phyloP scores from a whole-genome alignment of 2,329 filamentous ascomycete genomes.

The Polychaeton citri region DNA sequence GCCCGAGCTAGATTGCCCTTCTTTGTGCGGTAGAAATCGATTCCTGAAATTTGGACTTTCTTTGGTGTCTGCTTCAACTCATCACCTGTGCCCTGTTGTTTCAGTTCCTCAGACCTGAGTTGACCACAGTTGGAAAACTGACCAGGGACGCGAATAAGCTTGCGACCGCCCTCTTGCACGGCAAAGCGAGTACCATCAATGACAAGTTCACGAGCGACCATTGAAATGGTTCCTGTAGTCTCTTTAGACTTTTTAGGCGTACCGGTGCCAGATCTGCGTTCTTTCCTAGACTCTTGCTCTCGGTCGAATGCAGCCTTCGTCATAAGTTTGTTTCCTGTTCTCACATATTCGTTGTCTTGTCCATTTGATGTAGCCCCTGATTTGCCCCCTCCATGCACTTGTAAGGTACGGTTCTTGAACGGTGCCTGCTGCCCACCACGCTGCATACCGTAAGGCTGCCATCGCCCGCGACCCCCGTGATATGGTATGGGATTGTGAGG shows the following conservation, averaged over 20 bases:
- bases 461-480: slow-evolving; percentile 6
- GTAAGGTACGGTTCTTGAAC: slow-evolving; percentile 45
- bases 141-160: slow-evolving; percentile 64
- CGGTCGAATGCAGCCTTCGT: slow-evolving; percentile 68
- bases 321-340: slow-evolving; percentile 70
- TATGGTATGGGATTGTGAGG: slow-evolving; percentile 1
- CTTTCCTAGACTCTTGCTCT: slow-evolving; percentile 38
- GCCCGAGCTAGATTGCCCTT: slow-evolving; percentile 69
- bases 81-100: too few species aligned
- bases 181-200: slow-evolving; percentile 61
- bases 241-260: background rate
- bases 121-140: too few species aligned
- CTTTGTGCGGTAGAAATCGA: slow-evolving; percentile 75
- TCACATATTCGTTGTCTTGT: slow-evolving; percentile 23
- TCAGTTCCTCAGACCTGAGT: too few species aligned
- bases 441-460: slow-evolving; percentile 13
- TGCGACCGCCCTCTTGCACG: slow-evolving; percentile 66
- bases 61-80: slow-evolving; percentile 51
- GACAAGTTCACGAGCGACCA: background rate
- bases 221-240: background rate
- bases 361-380: background rate
- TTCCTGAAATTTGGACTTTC: slow-evolving; percentile 56
- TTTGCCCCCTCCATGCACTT: background rate
- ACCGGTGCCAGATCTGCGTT: background rate
- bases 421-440: slow-evolving; percentile 23